A percentile compares a stretch with the other conserved stretches of the same genome.
phyloP scores from a whole-genome alignment of 345 rosid genomes.

The Hypericum androsaemum region DNA sequence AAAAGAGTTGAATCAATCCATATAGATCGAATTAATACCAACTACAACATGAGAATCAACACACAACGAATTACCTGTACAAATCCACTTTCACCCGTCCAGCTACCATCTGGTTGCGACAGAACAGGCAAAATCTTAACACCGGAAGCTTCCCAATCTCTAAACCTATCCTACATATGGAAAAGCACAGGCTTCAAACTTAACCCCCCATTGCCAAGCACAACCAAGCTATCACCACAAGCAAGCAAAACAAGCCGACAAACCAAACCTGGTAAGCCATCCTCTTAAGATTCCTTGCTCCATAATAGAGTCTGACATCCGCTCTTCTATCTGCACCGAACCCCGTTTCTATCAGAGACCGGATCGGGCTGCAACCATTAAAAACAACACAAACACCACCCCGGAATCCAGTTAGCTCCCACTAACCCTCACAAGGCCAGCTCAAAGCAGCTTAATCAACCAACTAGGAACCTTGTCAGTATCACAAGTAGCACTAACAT shows the following conservation, averaged over 20 bases:
- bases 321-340: constrained; percentile 61
- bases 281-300: constrained; percentile 82
- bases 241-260: background rate
- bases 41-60: background rate
- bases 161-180: constrained; percentile 61
- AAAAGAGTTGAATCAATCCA: constrained; percentile 2
- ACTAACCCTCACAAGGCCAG: too few relatives aligned
- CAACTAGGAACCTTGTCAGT: too few relatives aligned
- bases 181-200: constrained; percentile 8
- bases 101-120: constrained; percentile 69
- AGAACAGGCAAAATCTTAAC: constrained; percentile 72
- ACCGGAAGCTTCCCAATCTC: constrained; percentile 85
- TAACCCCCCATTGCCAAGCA: constrained; percentile 4
- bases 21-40: background rate
- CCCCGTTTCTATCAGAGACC: constrained; percentile 83
- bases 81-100: constrained; percentile 85
- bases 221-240: background rate
- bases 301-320: constrained; percentile 85
- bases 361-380: constrained; percentile 60
- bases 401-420: too few relatives aligned
- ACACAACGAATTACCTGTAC: constrained; percentile 52
- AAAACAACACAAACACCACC: background rate
- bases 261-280: constrained; percentile 91
- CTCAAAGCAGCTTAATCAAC: too few relatives aligned
- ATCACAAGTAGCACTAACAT: too few relatives aligned